These are phyloP conservation scores for Monosporascus sp. DNA, from an alignment of 2,329 filamentous ascomycete species.

Conservation along the genomic window DNA sequence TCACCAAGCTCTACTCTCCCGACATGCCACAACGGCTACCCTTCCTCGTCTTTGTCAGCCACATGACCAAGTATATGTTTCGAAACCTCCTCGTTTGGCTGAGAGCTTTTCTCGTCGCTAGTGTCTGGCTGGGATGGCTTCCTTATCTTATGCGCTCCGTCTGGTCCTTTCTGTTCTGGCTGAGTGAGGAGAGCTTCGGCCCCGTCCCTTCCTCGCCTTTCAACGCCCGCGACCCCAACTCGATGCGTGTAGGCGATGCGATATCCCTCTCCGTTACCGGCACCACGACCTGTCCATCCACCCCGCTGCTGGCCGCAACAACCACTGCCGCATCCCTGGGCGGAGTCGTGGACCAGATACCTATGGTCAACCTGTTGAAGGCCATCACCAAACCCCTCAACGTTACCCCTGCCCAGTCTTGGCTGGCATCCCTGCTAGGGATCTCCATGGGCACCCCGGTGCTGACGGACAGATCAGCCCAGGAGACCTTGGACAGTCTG, in stretches of 20 bases:
- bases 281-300: constrained; percentile 33
- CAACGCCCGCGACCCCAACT: constrained; percentile 25
- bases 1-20: constrained; percentile 94
- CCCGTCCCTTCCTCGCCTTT: constrained; percentile 22
- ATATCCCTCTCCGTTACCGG: constrained; percentile 20
- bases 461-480: constrained; percentile 7
- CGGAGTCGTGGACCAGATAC: constrained; percentile 30
- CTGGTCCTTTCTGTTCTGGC: constrained; percentile 93
- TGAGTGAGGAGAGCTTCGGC: constrained; percentile 70
- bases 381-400: constrained; percentile 28
- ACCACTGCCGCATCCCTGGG: constrained; percentile 34
- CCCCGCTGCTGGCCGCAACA: constrained; percentile 31
- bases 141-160: constrained; percentile 87
- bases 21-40: constrained; percentile 87
- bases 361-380: constrained; percentile 20
- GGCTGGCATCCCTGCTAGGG: constrained; percentile 26
- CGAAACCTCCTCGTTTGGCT: constrained; percentile 72
- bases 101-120: constrained; percentile 69
- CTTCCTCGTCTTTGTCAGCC: constrained; percentile 71
- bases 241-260: constrained; percentile 8
- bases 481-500: constrained; percentile 12
- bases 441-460: constrained; percentile 5
- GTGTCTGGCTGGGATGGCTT: constrained; percentile 84
- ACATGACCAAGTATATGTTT: constrained; percentile 68
- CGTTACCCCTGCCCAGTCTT: constrained; percentile 25